phyloP scores from a whole-genome alignment of 169 alveolate genomes.

The Theileria sp. region DNA sequence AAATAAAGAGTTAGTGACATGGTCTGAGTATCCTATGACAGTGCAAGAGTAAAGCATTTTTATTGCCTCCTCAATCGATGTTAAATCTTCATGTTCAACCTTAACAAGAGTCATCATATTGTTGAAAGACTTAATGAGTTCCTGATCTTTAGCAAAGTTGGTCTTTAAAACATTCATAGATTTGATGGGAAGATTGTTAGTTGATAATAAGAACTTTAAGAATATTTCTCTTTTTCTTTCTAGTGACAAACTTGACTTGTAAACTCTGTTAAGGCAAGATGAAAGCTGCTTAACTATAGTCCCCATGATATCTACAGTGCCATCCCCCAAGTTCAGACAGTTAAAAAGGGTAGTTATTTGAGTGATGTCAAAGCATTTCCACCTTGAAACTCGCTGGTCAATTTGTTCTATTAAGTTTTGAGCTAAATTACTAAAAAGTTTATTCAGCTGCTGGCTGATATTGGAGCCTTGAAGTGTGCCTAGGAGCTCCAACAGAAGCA shows the following conservation, averaged over 20 bases:
- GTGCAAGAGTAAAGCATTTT: slow-evolving; percentile 10
- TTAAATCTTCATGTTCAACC: background rate
- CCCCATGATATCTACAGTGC: slow-evolving; percentile 19
- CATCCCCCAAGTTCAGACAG: slow-evolving; percentile 39
- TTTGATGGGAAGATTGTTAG: slow-evolving; percentile 26
- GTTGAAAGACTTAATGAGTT: slow-evolving; percentile 43
- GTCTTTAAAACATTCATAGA: slow-evolving; percentile 25
- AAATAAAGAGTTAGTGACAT: slow-evolving; percentile 34
- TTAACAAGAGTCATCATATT: slow-evolving; percentile 25
- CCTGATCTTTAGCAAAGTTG: slow-evolving; percentile 40
- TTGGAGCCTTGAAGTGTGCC: background rate
- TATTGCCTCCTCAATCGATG: background rate
- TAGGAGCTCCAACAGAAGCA: slow-evolving; percentile 40
- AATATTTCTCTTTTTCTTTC: slow-evolving; percentile 15
- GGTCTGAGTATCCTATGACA: slow-evolving; percentile 48
- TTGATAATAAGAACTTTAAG: slow-evolving; percentile 20
- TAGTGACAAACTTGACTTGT: background rate
- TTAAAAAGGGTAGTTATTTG: slow-evolving; percentile 43
- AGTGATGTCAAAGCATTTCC: slow-evolving; percentile 51
- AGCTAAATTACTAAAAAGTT: slow-evolving; percentile 21
- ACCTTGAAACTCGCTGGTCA: slow-evolving; percentile 42
- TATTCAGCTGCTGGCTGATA: background rate
- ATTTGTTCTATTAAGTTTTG: slow-evolving; percentile 47
- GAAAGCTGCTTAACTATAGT: slow-evolving; percentile 20
- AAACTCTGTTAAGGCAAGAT: slow-evolving; percentile 47